Conservation (phyloP, 2,329 filamentous ascomycete genomes). For the Aspergillus oerlinghausenensis region DNA sequence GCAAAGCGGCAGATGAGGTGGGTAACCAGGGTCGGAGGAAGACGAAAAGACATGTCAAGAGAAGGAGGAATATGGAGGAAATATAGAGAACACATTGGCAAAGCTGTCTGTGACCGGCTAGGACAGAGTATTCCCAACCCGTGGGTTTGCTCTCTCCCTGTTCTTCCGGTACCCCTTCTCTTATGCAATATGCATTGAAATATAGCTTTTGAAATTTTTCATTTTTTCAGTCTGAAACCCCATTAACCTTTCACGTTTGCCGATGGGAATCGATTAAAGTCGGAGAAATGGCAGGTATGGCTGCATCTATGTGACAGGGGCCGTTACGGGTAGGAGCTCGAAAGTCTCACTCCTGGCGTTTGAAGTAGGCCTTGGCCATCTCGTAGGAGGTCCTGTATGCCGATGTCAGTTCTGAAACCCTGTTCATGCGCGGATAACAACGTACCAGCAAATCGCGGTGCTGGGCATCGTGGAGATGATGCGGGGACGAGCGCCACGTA, state of each 20-base stretch:
- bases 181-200: neutral
- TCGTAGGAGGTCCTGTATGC: slow-evolving; percentile 57
- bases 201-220: neutral
- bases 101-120: neutral
- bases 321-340: neutral
- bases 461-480: slow-evolving; percentile 97
- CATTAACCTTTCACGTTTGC: neutral
- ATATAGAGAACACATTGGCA: neutral
- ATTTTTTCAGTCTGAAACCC: neutral
- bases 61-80: slow-evolving; percentile 5
- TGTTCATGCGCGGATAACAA: slow-evolving; percentile 11
- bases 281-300: neutral
- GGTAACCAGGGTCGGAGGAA: slow-evolving; percentile 1
- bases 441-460: slow-evolving; percentile 97
- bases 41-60: slow-evolving; percentile 4
- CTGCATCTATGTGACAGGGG: slow-evolving; percentile 13
- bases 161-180: neutral
- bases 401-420: slow-evolving; percentile 5
- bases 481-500: slow-evolving; percentile 85
- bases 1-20: neutral
- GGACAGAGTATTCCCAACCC: neutral
- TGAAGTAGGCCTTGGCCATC: slow-evolving; percentile 66
- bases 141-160: neutral
- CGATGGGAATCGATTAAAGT: neutral
- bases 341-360: slow-evolving; percentile 31